A percentile compares a stretch with the other conserved stretches of the same genome.
phyloP scores from a whole-genome alignment of 2,329 filamentous ascomycete genomes.

The Clonostachys rosea region DNA sequence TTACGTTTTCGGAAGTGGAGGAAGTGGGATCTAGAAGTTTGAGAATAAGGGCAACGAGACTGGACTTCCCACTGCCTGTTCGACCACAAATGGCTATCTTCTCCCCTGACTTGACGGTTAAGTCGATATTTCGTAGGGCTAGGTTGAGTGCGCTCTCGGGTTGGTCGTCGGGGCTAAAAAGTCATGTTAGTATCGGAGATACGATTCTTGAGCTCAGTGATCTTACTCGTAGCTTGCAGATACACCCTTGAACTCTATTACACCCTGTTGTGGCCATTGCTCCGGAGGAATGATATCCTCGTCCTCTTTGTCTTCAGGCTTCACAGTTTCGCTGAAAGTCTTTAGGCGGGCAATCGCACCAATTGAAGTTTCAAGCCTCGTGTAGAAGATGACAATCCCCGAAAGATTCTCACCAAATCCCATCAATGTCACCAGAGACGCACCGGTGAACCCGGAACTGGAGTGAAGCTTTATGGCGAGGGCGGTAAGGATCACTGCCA shows the following conservation, averaged over 20 bases:
- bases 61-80: constrained; percentile 38
- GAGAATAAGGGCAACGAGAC: constrained; percentile 30
- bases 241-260: constrained; percentile 19
- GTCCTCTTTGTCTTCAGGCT: constrained; percentile 8
- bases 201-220: background rate
- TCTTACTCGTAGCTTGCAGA: constrained; percentile 23
- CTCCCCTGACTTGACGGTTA: constrained; percentile 20
- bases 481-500: constrained; percentile 38
- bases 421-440: constrained; percentile 28
- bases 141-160: constrained; percentile 5
- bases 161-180: background rate
- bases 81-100: constrained; percentile 29
- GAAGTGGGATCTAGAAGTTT: constrained; percentile 32
- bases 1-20: constrained; percentile 16
- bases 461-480: constrained; percentile 34
- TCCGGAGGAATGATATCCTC: constrained; percentile 8
- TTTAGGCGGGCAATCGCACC: constrained; percentile 16
- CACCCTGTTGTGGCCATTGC: constrained; percentile 22
- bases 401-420: constrained; percentile 15
- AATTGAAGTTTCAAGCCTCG: constrained; percentile 18
- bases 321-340: constrained; percentile 14
- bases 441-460: constrained; percentile 25
- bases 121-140: constrained; percentile 14
- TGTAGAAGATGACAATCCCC: constrained; percentile 22
- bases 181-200: background rate